phyloP scores from a whole-genome alignment of 2,329 filamentous ascomycete genomes.

The Gremmenia infestans region DNA sequence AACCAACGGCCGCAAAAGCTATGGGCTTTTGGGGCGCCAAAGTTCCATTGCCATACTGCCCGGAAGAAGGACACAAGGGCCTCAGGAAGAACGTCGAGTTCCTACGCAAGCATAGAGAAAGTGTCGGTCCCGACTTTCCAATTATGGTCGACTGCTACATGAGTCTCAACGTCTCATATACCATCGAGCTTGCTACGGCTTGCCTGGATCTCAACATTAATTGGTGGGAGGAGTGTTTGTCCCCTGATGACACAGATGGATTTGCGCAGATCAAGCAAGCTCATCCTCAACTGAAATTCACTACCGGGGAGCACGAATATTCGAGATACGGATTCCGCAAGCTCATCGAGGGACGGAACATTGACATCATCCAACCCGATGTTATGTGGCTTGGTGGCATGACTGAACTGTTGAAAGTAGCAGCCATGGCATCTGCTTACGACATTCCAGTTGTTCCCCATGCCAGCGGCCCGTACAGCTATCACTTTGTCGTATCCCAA shows the following conservation, averaged over 20 bases:
- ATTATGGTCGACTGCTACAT: constrained; percentile 97
- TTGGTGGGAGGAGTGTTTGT: constrained; percentile 96
- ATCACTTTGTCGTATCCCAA: constrained; percentile 93
- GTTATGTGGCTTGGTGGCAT: constrained; percentile 96
- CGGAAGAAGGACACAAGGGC: constrained; percentile 77
- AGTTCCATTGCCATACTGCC: constrained; percentile 83
- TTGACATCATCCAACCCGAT: constrained; percentile 92
- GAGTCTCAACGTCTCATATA: constrained; percentile 89
- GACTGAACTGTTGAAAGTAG: constrained; percentile 86
- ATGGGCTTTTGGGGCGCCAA: constrained; percentile 93
- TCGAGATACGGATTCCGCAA: constrained; percentile 93
- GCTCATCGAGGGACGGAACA: constrained; percentile 82
- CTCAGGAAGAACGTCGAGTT: constrained; percentile 88
- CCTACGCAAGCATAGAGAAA: constrained; percentile 75
- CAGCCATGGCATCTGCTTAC: constrained; percentile 85
- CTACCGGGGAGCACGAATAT: constrained; percentile 93
- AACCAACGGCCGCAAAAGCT: constrained; percentile 70
- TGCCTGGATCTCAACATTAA: constrained; percentile 83
- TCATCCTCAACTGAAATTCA: constrained; percentile 88
- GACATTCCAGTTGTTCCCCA: constrained; percentile 95
- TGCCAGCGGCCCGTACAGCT: constrained; percentile 88
- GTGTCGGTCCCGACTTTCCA: constrained; percentile 84
- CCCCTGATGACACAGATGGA: constrained; percentile 87
- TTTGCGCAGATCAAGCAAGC: constrained; percentile 87
- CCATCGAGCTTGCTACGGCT: constrained; percentile 82